Conservation (phyloP, 2,329 filamentous ascomycete genomes). For the Diaporthe citrichinensis region DNA sequence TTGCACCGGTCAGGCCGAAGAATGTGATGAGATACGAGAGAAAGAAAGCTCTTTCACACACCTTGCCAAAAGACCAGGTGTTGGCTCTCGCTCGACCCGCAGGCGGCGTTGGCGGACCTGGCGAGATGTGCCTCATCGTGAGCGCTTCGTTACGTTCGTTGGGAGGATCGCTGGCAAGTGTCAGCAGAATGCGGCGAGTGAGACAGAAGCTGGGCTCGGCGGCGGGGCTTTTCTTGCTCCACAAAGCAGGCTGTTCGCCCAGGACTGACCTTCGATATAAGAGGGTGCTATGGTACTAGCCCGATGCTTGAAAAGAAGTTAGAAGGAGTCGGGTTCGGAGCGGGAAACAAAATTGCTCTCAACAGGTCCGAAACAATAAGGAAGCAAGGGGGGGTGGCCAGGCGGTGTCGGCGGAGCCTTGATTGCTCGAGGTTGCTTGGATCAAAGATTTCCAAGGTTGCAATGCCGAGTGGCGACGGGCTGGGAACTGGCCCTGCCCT, state of each 20-base stretch:
- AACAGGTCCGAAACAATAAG: constrained; percentile 11
- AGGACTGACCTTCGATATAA: constrained; percentile 2
- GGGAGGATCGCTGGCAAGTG: constrained; percentile 13
- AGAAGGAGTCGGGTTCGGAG: constrained; percentile 15
- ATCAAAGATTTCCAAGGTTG: constrained; percentile 11
- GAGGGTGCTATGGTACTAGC: background rate
- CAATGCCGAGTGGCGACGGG: constrained; percentile 31
- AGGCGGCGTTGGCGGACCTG: constrained; percentile 38
- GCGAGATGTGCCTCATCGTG: constrained; percentile 41
- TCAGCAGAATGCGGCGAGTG: constrained; percentile 32
- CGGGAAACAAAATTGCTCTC: constrained; percentile 10
- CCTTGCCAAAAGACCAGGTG: constrained; percentile 42
- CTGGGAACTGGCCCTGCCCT: constrained; percentile 10
- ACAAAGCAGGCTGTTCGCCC: background rate
- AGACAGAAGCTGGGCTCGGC: background rate
- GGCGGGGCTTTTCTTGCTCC: constrained; percentile 29
- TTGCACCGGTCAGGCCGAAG: background rate
- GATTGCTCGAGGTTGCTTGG: constrained; percentile 5
- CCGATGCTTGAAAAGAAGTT: background rate
- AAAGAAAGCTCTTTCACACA: constrained; percentile 30
- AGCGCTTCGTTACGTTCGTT: background rate
- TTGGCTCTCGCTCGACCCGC: constrained; percentile 36
- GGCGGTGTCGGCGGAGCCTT: constrained; percentile 27
- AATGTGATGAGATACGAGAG: background rate
- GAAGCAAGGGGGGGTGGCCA: constrained; percentile 5